Evolutionary conservation across 352 stramenopile species (phyloP).

Genomic region (Globisporangium carolinianum): DNA sequence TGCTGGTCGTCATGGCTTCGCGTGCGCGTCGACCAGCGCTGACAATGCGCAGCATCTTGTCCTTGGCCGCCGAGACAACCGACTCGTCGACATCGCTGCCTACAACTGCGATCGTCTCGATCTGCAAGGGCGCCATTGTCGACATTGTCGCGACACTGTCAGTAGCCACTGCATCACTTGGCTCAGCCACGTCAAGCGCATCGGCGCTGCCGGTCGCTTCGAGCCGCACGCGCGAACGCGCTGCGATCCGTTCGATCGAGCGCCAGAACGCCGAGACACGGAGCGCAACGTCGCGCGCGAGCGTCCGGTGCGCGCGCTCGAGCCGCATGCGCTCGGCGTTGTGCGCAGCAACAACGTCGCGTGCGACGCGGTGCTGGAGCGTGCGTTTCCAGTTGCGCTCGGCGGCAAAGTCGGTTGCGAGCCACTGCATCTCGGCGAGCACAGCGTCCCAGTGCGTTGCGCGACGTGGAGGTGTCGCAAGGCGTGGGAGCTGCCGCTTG

Average conservation of each 20-base stretch:
- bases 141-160: constrained; percentile 6
- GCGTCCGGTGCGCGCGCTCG: constrained; percentile 58
- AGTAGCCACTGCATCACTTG: constrained; percentile 5
- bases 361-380: constrained; percentile 51
- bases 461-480: constrained; percentile 37
- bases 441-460: constrained; percentile 92
- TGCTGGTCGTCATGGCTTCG: constrained; percentile 24
- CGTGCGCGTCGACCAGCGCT: constrained; percentile 35
- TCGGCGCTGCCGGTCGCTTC: constrained; percentile 18
- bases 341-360: constrained; percentile 53
- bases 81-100: constrained; percentile 8
- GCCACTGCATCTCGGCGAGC: constrained; percentile 96
- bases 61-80: constrained; percentile 7
- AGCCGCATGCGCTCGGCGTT: constrained; percentile 62
- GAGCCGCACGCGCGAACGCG: constrained; percentile 66
- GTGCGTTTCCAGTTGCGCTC: constrained; percentile 95
- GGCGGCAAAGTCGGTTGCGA: constrained; percentile 94
- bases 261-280: constrained; percentile 80
- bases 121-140: constrained; percentile 20
- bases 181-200: constrained; percentile 4
- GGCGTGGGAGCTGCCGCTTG: constrained; percentile 66
- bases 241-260: constrained; percentile 79
- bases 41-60: constrained; percentile 37
- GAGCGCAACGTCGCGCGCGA: constrained; percentile 55
- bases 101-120: constrained; percentile 31